Percentiles rank a stretch among this genome's conserved stretches.
Evolutionary conservation across 2,329 filamentous ascomycete genomes (phyloP).

Genomic region (Diaporthe capsici): DNA sequence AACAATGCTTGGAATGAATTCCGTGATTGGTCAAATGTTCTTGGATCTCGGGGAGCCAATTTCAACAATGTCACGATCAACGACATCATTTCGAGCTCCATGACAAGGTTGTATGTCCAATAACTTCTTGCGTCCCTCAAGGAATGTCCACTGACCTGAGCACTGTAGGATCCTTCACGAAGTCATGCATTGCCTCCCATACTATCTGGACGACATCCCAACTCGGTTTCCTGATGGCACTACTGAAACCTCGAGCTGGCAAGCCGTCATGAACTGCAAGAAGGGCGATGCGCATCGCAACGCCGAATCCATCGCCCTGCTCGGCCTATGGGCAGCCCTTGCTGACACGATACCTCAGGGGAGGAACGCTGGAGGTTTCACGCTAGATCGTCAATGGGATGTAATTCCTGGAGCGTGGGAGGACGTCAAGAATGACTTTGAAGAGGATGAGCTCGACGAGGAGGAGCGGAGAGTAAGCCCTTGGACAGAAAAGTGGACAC

Average conservation of each 20-base stretch:
- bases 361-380: constrained; percentile 13
- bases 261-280: constrained; percentile 31
- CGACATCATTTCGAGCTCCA: constrained; percentile 27
- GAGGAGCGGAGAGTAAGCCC: constrained; percentile 6
- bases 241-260: constrained; percentile 29
- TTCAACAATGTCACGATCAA: constrained; percentile 17
- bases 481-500: constrained; percentile 22
- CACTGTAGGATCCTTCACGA: constrained; percentile 26
- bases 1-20: constrained; percentile 13
- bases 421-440: constrained; percentile 25
- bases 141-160: background rate
- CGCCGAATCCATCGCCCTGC: constrained; percentile 35
- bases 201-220: constrained; percentile 26
- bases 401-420: constrained; percentile 25
- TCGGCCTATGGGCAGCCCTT: constrained; percentile 31
- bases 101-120: constrained; percentile 15
- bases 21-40: constrained; percentile 16
- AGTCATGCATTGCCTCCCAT: constrained; percentile 31
- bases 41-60: background rate
- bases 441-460: constrained; percentile 25
- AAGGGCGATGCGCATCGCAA: constrained; percentile 36
- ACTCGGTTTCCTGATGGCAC: background rate
- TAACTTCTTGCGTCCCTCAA: background rate
- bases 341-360: constrained; percentile 20
- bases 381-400: constrained; percentile 32